Conservation (phyloP, 164 flowering plant species). For the Liquidambar formosana region DNA sequence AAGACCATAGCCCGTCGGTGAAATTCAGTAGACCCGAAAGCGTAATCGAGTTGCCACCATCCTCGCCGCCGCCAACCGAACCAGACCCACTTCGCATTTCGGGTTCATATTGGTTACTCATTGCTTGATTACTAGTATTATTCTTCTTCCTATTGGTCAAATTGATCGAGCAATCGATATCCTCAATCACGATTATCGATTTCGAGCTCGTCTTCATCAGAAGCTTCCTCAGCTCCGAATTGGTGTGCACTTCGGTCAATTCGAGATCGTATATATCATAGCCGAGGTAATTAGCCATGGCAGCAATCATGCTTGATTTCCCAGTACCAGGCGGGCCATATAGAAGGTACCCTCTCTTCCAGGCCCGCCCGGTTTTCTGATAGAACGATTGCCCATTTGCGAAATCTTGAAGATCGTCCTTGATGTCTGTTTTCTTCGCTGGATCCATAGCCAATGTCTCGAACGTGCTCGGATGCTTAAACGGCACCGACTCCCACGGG, state of each 20-base stretch:
- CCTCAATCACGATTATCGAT: slow-evolving; percentile 81
- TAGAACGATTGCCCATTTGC: slow-evolving; percentile 57
- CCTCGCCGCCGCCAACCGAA: slow-evolving; percentile 15
- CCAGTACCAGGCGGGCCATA: slow-evolving; percentile 84
- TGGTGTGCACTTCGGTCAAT: slow-evolving; percentile 60
- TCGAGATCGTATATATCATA: slow-evolving; percentile 82
- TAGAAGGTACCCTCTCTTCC: slow-evolving; percentile 79
- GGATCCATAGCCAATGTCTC: slow-evolving; percentile 84
- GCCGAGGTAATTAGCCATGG: slow-evolving; percentile 75
- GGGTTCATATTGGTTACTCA: slow-evolving; percentile 18
- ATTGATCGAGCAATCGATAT: slow-evolving; percentile 72
- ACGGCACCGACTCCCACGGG: slow-evolving; percentile 85
- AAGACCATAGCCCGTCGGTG: slow-evolving; percentile 87
- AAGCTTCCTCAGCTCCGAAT: slow-evolving; percentile 69
- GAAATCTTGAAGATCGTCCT: slow-evolving; percentile 59
- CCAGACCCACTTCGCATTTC: slow-evolving; percentile 22
- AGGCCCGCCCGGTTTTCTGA: slow-evolving; percentile 65
- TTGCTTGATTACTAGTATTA: background rate
- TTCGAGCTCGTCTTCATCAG: slow-evolving; percentile 73
- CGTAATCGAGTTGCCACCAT: slow-evolving; percentile 51
- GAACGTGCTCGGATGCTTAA: slow-evolving; percentile 79
- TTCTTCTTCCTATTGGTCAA: slow-evolving; percentile 40
- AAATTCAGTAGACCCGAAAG: slow-evolving; percentile 79
- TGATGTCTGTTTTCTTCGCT: slow-evolving; percentile 43
- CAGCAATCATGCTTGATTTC: slow-evolving; percentile 85